Evolutionary conservation across 768 basidiomycete genomes (phyloP).

Genomic region (Leucosporidium creatinivorum): DNA sequence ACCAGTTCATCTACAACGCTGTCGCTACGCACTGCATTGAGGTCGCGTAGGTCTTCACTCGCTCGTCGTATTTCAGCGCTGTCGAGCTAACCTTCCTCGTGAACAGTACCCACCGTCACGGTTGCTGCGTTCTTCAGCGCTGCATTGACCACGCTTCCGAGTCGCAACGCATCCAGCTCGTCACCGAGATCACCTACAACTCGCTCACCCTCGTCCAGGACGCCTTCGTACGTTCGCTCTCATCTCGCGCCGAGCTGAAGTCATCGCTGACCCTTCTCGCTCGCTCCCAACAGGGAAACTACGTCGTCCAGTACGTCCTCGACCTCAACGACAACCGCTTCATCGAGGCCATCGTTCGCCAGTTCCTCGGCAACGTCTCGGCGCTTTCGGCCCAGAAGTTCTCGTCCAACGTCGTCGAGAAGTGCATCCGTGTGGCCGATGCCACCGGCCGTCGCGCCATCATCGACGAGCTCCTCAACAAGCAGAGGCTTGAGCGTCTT

Average conservation of each 20-base stretch:
- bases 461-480: slow-evolving; percentile 90
- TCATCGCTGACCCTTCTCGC: slow-evolving; percentile 33
- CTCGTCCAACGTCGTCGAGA: slow-evolving; percentile 74
- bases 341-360: slow-evolving; percentile 93
- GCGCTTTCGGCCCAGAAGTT: slow-evolving; percentile 98
- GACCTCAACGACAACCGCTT: slow-evolving; percentile 98
- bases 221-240: slow-evolving; percentile 47
- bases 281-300: slow-evolving; percentile 54
- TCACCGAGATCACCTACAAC: slow-evolving; percentile 98
- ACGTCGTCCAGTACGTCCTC: slow-evolving; percentile 95
- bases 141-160: slow-evolving; percentile 98
- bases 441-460: slow-evolving; percentile 87
- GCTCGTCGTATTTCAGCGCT: neutral
- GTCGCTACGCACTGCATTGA: slow-evolving; percentile 98
- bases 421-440: slow-evolving; percentile 88
- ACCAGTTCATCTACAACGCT: slow-evolving; percentile 99
- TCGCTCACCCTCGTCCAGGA: slow-evolving; percentile 96
- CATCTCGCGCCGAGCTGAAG: neutral
- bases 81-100: neutral
- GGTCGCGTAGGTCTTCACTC: slow-evolving; percentile 54
- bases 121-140: slow-evolving; percentile 95
- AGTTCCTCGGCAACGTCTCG: slow-evolving; percentile 95
- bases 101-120: slow-evolving; percentile 72
- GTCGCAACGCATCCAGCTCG: slow-evolving; percentile 86
- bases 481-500: slow-evolving; percentile 87